Evolutionary conservation across 225 moss, liverwort and hornwort species (phyloP), one percentile per base, ranked within the genome.

Genomic region (Pseudisothecium myosuroides): DNA sequence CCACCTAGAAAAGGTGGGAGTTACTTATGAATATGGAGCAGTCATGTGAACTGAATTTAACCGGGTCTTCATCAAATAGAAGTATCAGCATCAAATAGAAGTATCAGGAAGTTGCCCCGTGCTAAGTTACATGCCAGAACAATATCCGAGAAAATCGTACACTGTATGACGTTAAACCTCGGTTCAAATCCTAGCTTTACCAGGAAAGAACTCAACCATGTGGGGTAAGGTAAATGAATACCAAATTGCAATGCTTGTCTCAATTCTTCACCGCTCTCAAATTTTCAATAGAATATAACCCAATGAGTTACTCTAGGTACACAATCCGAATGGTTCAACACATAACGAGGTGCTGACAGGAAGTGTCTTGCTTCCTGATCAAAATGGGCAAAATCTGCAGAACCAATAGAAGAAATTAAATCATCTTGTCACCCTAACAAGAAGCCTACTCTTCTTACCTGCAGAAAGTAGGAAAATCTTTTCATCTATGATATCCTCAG

Each of bases 381-480:
- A 60, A 83, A 89, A 77, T 50, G 59, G 71, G 88, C 69, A 68
- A 87, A 80, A n/a, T 62, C 76, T 78, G 74, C n/a, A 85, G 47
- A 56, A 59, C 12, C 60, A 47, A 45, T 15, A 13, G 69, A 54
- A 74, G n/a, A 69, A 23, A 45, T 37, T 22, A 32, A 27, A 80
- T 83, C 81, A 92, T 88, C 90, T 94, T 14, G 92, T 89, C 87
- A 96, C 86, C 80, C 96, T 91, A 69, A 98, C 93, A 36, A 98
- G 90, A 86, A 98, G 90, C 83, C 96, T 98, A 84, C 96, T 97
- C 87, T 98, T 98, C 95, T 98, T 98, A 89, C 98, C 98, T 65
- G 96, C 96, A 87, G 97, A 95, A 86, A 98, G 92, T 28, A 98
- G 95, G 58, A 98, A 92, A 94, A 98, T 93, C 90, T 90, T 96